phyloP scores from a whole-genome alignment of 177 flowering plant genomes.

The Vitis hybrid region DNA sequence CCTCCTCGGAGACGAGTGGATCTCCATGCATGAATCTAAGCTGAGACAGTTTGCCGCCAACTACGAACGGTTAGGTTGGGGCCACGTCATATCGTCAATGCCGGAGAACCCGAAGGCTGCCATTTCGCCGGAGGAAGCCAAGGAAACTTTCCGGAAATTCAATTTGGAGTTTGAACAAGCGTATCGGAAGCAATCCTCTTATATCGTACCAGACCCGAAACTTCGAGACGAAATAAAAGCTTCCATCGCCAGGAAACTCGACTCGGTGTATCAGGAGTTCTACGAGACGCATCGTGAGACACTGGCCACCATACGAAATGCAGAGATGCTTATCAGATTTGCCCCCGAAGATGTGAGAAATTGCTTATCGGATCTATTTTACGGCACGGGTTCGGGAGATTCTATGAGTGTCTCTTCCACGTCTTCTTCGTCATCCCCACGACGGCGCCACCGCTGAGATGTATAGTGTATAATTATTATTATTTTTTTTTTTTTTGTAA shows the following conservation, averaged over 20 bases:
- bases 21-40: conserved; percentile 33
- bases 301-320: conserved; percentile 20
- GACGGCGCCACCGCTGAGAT: conserved; percentile 2
- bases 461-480: neutral
- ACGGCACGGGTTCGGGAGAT: conserved; percentile 15
- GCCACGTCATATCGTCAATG: conserved; percentile 27
- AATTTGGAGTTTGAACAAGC: conserved; percentile 38
- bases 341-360: conserved; percentile 55
- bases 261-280: conserved; percentile 34
- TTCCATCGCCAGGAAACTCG: conserved; percentile 36
- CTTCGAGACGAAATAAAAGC: conserved; percentile 47
- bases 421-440: conserved; percentile 20
- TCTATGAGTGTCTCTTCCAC: conserved; percentile 17
- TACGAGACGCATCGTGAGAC: conserved; percentile 17
- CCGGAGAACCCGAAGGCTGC: conserved; percentile 30
- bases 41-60: conserved; percentile 38
- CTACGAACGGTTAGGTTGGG: conserved; percentile 52
- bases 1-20: conserved; percentile 58
- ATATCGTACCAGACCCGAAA: conserved; percentile 34
- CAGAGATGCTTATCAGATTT: conserved; percentile 24
- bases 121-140: conserved; percentile 28
- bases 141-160: conserved; percentile 34
- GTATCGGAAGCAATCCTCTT: conserved; percentile 30
- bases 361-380: conserved; percentile 58
- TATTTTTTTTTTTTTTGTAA: no score